These are phyloP conservation scores for Venturia asperata DNA, from an alignment of 2,329 filamentous ascomycete species.

Conservation along the genomic window DNA sequence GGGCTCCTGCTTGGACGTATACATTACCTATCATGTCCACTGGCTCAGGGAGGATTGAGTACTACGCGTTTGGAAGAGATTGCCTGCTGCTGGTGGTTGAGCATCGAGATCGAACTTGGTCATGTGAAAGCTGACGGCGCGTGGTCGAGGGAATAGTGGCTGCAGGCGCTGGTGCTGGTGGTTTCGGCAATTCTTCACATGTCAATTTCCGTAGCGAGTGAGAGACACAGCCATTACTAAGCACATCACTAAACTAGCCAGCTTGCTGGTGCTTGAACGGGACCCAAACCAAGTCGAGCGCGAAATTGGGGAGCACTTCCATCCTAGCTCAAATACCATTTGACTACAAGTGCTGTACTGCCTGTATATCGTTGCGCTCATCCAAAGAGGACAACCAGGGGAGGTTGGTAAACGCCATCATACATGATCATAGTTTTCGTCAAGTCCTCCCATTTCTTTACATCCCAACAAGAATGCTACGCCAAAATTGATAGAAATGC, in stretches of 20 bases:
- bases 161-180: not conserved
- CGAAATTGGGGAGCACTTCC: too few species aligned
- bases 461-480: not conserved
- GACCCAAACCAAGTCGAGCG: too few species aligned
- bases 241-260: too few species aligned
- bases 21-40: slow-evolving; percentile 4
- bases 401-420: not conserved
- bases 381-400: not conserved
- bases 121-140: not conserved
- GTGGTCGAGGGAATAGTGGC: not conserved
- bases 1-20: not conserved
- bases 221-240: too few species aligned
- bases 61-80: not conserved
- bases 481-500: not conserved
- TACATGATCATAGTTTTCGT: not conserved
- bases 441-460: not conserved
- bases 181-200: too few species aligned
- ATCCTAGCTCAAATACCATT: too few species aligned
- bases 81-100: not conserved
- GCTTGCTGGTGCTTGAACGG: too few species aligned
- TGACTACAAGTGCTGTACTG: too few species aligned
- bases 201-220: too few species aligned
- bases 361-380: not conserved
- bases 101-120: not conserved
- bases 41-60: slow-evolving; percentile 7